A percentile compares a stretch with the other conserved stretches of the same genome.
phyloP scores from a whole-genome alignment of 225 moss, liverwort and hornwort species.

The Climacium dendroides region DNA sequence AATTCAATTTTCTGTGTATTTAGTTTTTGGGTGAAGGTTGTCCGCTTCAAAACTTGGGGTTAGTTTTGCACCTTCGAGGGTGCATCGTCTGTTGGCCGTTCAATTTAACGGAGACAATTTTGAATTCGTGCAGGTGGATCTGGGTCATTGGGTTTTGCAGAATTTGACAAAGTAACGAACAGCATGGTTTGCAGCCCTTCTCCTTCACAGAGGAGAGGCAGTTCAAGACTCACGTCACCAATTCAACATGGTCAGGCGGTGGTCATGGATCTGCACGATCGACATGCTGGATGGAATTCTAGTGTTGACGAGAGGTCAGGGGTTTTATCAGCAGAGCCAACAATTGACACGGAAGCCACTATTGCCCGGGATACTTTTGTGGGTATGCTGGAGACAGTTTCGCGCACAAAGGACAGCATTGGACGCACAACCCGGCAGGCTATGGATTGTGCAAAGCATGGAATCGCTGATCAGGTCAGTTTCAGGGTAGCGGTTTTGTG shows the following conservation, averaged over 20 bases:
- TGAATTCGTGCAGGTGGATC: constrained; percentile 25
- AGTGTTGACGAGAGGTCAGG: constrained; percentile 41
- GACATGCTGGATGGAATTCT: constrained; percentile 41
- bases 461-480: constrained; percentile 88
- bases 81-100: not conserved
- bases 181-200: constrained; percentile 74
- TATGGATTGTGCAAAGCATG: constrained; percentile 89
- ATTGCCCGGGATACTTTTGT: constrained; percentile 89
- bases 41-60: not conserved
- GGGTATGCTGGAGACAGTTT: constrained; percentile 96
- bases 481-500: not conserved
- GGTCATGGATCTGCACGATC: constrained; percentile 26
- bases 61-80: not conserved
- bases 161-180: constrained; percentile 49
- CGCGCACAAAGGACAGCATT: constrained; percentile 95
- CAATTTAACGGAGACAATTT: not conserved
- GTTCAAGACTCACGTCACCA: constrained; percentile 75
- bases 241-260: constrained; percentile 16
- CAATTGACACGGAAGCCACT: constrained; percentile 69
- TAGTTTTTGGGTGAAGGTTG: not conserved
- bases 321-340: constrained; percentile 8
- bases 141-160: constrained; percentile 15
- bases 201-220: constrained; percentile 59
- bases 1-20: not conserved
- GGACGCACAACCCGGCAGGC: constrained; percentile 98